phyloP scores from a whole-genome alignment of 139 green algal species.

The Micractinium sp. region DNA sequence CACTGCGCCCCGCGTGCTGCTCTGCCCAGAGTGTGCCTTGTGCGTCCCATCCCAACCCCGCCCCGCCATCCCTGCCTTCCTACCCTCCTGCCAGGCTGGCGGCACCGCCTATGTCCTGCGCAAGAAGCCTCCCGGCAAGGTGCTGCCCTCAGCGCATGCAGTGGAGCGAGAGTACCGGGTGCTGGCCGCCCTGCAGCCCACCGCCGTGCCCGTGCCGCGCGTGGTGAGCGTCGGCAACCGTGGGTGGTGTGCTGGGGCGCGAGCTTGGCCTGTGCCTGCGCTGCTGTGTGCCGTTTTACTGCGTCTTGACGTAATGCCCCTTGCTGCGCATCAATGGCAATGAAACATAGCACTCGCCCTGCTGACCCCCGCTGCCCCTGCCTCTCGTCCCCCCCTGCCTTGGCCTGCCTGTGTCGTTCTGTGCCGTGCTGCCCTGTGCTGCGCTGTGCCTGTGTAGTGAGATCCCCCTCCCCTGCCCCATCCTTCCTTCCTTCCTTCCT shows the following conservation, averaged over 20 bases:
- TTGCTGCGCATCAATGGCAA: no score
- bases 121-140: conserved; percentile 94
- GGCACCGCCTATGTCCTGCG: conserved; percentile 80
- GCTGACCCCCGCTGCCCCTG: neutral
- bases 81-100: conserved; percentile 42
- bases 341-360: neutral
- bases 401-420: neutral
- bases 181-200: conserved; percentile 63
- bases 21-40: no score
- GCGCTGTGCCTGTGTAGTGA: neutral
- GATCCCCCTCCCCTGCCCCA: neutral
- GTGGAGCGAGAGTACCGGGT: conserved; percentile 91
- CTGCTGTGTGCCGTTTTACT: no score
- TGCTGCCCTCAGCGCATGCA: conserved; percentile 93
- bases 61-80: neutral
- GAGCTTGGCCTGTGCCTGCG: no score
- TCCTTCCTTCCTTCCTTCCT: neutral
- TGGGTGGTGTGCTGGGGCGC: no score
- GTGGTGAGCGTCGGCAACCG: conserved; percentile 28
- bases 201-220: conserved; percentile 81
- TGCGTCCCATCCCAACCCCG: no score
- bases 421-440: neutral
- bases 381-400: neutral
- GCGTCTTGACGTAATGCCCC: no score
- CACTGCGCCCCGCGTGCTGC: no score